Evolutionary conservation across 495 filamentous ascomycete species (phyloP).

Genomic region (Lasiosphaeria ovina): DNA sequence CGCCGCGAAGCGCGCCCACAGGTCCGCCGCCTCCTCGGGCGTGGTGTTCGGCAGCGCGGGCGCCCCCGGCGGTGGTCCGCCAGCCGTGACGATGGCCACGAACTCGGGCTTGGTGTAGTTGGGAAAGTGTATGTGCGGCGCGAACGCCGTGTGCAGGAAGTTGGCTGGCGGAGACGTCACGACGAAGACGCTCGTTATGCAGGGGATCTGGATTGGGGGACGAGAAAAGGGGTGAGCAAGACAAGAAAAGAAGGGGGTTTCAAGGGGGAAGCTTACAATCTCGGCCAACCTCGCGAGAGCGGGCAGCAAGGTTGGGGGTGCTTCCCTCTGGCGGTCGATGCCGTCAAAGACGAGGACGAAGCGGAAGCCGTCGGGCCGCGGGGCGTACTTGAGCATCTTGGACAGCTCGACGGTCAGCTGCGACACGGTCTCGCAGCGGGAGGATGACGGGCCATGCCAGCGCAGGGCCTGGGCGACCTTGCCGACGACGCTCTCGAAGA

Average conservation of each 20-base stretch:
- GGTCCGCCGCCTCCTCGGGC: constrained; percentile 49
- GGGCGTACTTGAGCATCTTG: constrained; percentile 51
- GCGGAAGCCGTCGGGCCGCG: constrained; percentile 34
- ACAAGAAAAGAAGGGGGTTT: not conserved
- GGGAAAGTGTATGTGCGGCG: constrained; percentile 81
- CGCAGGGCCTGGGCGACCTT: constrained; percentile 53
- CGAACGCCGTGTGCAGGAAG: constrained; percentile 67
- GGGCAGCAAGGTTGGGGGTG: constrained; percentile 75
- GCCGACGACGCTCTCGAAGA: constrained; percentile 67
- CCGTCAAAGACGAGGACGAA: constrained; percentile 87
- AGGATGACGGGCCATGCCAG: constrained; percentile 39
- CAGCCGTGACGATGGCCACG: constrained; percentile 63
- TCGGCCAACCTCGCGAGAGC: constrained; percentile 46
- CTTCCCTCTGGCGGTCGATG: constrained; percentile 85
- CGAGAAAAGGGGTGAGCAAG: constrained; percentile 16
- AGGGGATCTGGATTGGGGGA: constrained; percentile 66
- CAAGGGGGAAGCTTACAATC: constrained; percentile 23
- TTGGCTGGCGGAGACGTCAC: constrained; percentile 68
- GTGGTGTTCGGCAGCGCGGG: constrained; percentile 38
- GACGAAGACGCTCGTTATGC: constrained; percentile 74
- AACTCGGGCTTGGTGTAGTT: constrained; percentile 79
- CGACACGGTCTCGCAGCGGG: constrained; percentile 74
- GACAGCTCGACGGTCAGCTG: constrained; percentile 69
- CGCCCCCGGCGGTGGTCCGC: constrained; percentile 26
- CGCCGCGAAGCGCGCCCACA: constrained; percentile 77